Conservation (phyloP, 2,329 filamentous ascomycete genomes). For the Colletotrichum sp. region DNA sequence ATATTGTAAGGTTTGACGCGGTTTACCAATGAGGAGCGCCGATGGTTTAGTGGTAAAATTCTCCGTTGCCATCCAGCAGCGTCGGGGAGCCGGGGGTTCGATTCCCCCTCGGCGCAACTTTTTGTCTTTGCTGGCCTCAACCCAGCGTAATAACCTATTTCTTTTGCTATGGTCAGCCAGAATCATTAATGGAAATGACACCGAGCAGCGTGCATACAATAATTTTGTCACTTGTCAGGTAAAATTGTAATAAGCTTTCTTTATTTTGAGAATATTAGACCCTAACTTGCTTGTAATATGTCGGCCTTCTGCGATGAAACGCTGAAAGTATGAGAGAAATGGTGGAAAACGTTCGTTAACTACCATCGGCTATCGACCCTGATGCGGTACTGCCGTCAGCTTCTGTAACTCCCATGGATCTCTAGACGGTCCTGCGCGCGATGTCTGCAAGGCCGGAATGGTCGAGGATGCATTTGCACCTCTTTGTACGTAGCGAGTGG, state of each 20-base stretch:
- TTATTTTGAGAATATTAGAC: neutral
- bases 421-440: neutral
- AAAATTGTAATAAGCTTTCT: neutral
- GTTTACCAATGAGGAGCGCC: neutral
- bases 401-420: neutral
- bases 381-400: neutral
- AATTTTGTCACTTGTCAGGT: neutral
- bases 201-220: neutral
- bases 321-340: neutral
- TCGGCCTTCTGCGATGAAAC: neutral
- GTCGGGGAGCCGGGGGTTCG: slow-evolving; percentile 4
- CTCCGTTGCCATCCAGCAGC: slow-evolving; percentile 1
- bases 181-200: neutral
- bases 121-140: neutral
- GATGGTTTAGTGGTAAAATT: slow-evolving; percentile 9
- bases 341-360: neutral
- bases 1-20: neutral
- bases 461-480: neutral
- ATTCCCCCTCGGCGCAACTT: neutral
- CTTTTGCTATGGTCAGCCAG: neutral
- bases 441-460: neutral
- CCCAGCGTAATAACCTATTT: neutral
- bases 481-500: neutral
- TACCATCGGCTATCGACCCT: neutral
- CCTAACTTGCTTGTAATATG: neutral